Evolutionary conservation across 129 eudicot genomes (phyloP).

Genomic region (Flaveria bidentis): DNA sequence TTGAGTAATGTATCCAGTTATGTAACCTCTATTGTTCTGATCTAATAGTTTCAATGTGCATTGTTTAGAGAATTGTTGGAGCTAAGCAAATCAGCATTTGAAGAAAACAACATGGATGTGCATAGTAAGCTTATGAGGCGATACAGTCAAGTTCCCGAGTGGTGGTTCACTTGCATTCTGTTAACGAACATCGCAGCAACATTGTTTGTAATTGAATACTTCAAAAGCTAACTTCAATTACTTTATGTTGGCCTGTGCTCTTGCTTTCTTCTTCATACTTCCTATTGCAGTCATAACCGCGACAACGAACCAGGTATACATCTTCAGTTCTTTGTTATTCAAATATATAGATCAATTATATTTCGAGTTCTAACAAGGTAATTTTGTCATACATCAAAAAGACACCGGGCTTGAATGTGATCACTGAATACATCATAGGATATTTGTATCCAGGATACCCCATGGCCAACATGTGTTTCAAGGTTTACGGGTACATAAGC

Average conservation of each 20-base stretch:
- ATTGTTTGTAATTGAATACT: constrained; percentile 45
- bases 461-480: constrained; percentile 89
- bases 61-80: constrained; percentile 57
- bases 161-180: constrained; percentile 73
- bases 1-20: too few species aligned
- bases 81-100: constrained; percentile 63
- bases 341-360: not conserved
- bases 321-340: not conserved
- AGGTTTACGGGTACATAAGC: constrained; percentile 84
- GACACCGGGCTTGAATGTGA: constrained; percentile 80
- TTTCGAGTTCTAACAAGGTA: constrained; percentile 18
- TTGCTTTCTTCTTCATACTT: constrained; percentile 74
- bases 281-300: constrained; percentile 72
- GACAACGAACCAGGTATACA: constrained; percentile 62
- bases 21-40: too few species aligned
- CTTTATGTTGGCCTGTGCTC: constrained; percentile 65
- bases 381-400: constrained; percentile 23
- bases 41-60: not conserved
- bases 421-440: constrained; percentile 87
- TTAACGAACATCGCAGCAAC: constrained; percentile 49
- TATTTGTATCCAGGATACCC: constrained; percentile 85
- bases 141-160: constrained; percentile 74
- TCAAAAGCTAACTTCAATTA: constrained; percentile 62
- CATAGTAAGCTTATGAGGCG: constrained; percentile 70
- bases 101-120: constrained; percentile 54